Evolutionary conservation across 1,284 basidiomycete genomes (phyloP).

Genomic region (Anthracocystis walkeri): DNA sequence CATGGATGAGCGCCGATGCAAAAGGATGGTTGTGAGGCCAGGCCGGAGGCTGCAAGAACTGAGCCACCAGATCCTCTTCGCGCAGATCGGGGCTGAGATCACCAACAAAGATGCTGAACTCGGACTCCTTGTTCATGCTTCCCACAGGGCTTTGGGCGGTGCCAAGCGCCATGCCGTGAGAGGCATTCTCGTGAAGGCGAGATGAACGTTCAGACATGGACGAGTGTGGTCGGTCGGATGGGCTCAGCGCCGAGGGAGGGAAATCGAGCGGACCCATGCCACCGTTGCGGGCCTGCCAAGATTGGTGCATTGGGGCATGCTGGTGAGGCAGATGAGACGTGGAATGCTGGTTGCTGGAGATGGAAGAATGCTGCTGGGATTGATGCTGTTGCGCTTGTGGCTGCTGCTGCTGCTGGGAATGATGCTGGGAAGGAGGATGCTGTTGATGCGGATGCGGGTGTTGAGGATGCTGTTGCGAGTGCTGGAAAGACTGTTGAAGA

Average conservation of each 20-base stretch:
- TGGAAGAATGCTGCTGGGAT: slow-evolving; percentile 10
- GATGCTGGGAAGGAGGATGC: slow-evolving; percentile 1
- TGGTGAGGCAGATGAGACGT: slow-evolving; percentile 6
- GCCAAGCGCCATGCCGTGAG: slow-evolving; percentile 20
- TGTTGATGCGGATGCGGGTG: slow-evolving; percentile 15
- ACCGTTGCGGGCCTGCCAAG: slow-evolving; percentile 30
- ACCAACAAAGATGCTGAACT: slow-evolving; percentile 63
- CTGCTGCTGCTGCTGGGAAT: slow-evolving; percentile 17
- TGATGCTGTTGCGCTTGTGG: slow-evolving; percentile 11
- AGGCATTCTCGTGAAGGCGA: slow-evolving; percentile 8
- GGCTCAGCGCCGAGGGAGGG: slow-evolving; percentile 25
- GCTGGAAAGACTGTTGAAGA: slow-evolving; percentile 16
- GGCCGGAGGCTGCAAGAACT: slow-evolving; percentile 61
- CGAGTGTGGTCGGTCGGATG: slow-evolving; percentile 45
- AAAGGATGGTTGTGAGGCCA: slow-evolving; percentile 63
- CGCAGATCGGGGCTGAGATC: slow-evolving; percentile 59
- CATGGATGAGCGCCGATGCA: slow-evolving; percentile 56
- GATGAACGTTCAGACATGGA: slow-evolving; percentile 44
- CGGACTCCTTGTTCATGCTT: slow-evolving; percentile 37
- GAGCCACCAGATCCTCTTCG: slow-evolving; percentile 62
- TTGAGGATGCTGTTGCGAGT: slow-evolving; percentile 12
- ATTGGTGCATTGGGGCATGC: slow-evolving; percentile 14
- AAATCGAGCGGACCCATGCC: slow-evolving; percentile 49
- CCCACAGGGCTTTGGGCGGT: slow-evolving; percentile 33
- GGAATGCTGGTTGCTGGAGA: slow-evolving; percentile 8